These are phyloP conservation scores for Claviceps sp. DNA, from an alignment of 2,329 filamentous ascomycete genomes.

Conservation along the genomic window DNA sequence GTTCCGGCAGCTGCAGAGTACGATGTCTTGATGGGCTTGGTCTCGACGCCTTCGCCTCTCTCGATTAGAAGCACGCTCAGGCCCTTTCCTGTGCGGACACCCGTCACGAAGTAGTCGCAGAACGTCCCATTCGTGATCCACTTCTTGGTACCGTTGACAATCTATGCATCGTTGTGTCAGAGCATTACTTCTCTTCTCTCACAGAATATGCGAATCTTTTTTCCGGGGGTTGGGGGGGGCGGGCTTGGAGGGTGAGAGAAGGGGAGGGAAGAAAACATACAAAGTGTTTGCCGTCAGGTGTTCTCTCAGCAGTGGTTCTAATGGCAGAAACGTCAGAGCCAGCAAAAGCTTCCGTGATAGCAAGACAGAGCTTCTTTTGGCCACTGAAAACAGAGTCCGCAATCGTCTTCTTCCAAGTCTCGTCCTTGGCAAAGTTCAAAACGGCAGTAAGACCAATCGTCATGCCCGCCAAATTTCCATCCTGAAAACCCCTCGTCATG, in stretches of 20 bases:
- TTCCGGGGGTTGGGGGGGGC: not conserved
- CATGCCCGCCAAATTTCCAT: conserved; percentile 81
- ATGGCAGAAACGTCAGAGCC: conserved; percentile 68
- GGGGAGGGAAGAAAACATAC: conserved; percentile 24
- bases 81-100: conserved; percentile 66
- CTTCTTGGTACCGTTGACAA: conserved; percentile 65
- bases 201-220: not conserved
- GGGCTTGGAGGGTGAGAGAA: not conserved
- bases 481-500: conserved; percentile 68
- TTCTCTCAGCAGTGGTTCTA: conserved; percentile 66
- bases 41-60: conserved; percentile 61
- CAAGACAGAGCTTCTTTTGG: conserved; percentile 78
- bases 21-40: conserved; percentile 64
- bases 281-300: conserved; percentile 60
- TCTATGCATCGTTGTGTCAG: conserved; percentile 14
- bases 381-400: conserved; percentile 62
- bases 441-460: conserved; percentile 69
- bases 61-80: conserved; percentile 66
- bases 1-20: conserved; percentile 73
- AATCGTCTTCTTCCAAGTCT: conserved; percentile 51
- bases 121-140: conserved; percentile 78
- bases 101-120: conserved; percentile 72
- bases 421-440: conserved; percentile 62
- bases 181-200: no score
- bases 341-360: conserved; percentile 81